Percentiles rank a stretch among this genome's conserved stretches.
phyloP scores from a whole-genome alignment of 306 rosid genomes.

The Hylodesmum podocarpum region DNA sequence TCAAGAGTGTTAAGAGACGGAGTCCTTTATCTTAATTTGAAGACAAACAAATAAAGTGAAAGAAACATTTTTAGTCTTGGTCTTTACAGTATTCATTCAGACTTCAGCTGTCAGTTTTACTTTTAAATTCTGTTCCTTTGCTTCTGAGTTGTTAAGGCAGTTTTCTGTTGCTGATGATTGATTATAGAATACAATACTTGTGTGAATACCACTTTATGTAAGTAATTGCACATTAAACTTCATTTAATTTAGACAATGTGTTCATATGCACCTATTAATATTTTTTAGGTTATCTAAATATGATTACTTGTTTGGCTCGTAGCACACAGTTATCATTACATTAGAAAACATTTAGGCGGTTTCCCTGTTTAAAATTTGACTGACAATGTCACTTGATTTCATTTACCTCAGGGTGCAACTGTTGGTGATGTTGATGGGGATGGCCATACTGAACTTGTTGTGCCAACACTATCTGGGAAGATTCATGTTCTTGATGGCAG shows the following conservation, averaged over 20 bases:
- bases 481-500: slow-evolving; percentile 92
- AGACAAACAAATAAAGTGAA: background rate
- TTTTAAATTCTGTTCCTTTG: background rate
- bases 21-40: background rate
- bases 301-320: background rate
- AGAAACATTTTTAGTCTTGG: background rate
- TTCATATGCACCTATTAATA: background rate
- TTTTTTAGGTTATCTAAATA: background rate
- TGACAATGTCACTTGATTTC: slow-evolving; percentile 15
- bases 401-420: slow-evolving; percentile 74
- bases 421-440: slow-evolving; percentile 95
- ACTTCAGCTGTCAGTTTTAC: background rate
- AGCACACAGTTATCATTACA: background rate
- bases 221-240: background rate
- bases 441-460: slow-evolving; percentile 91
- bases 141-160: background rate
- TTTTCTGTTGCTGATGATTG: background rate
- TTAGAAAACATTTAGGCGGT: background rate
- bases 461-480: slow-evolving; percentile 91
- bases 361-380: background rate
- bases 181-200: background rate
- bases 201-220: background rate
- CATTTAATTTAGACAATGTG: background rate
- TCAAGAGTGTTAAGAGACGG: background rate
- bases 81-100: background rate